Conservation (phyloP, 208 protist species). For the Polymyxa betae region DNA sequence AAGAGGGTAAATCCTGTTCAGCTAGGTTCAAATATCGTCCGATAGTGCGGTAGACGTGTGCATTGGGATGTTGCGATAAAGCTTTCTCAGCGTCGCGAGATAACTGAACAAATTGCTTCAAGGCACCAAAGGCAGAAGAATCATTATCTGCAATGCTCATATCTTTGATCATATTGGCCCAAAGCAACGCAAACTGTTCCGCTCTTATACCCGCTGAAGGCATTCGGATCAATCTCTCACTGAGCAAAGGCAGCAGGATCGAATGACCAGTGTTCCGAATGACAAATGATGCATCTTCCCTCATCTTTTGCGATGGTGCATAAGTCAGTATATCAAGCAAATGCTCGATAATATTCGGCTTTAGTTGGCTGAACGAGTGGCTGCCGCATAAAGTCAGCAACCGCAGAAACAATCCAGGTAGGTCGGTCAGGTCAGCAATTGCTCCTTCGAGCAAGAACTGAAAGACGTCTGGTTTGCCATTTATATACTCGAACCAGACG, state of each 20-base stretch:
- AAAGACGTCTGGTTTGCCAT: not conserved
- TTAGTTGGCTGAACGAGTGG: not conserved
- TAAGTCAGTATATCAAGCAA: not conserved
- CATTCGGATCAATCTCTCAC: not conserved
- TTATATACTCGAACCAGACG: not conserved
- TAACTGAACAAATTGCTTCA: slow-evolving; percentile 1
- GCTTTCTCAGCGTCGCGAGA: not conserved
- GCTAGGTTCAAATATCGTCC: not conserved
- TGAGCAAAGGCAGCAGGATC: not conserved
- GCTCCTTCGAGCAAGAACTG: not conserved
- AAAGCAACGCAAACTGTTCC: not conserved
- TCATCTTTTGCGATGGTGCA: not conserved
- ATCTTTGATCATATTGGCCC: not conserved
- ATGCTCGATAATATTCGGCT: not conserved
- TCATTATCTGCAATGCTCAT: not conserved
- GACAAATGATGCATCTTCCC: not conserved
- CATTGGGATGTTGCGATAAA: slow-evolving; percentile 20
- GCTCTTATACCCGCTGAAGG: not conserved
- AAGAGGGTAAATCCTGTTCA: not conserved
- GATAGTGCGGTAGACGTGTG: not conserved
- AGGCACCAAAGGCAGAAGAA: not conserved
- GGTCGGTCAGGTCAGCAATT: not conserved
- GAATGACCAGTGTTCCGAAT: not conserved
- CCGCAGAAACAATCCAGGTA: not conserved
- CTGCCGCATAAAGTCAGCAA: not conserved